Percentiles rank a stretch among this genome's conserved stretches.
phyloP scores from a whole-genome alignment of 345 rosid genomes.

The Citrus medica region DNA sequence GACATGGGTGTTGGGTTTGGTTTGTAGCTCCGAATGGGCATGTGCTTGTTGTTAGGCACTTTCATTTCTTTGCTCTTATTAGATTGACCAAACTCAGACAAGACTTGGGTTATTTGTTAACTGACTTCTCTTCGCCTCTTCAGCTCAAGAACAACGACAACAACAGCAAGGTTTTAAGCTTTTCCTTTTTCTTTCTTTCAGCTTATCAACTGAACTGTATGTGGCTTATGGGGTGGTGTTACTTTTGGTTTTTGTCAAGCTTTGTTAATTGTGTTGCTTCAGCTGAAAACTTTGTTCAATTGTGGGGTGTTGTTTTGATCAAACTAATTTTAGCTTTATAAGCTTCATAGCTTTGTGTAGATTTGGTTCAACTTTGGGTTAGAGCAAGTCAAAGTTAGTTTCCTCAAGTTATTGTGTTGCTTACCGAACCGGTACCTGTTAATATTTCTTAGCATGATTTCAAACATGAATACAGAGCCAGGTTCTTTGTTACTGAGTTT shows the following conservation, averaged over 20 bases:
- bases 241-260: neutral
- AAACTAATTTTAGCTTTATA: neutral
- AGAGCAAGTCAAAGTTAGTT: neutral
- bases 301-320: neutral
- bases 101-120: neutral
- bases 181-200: neutral
- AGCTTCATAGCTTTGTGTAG: slow-evolving; percentile 4
- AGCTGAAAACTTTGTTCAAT: neutral
- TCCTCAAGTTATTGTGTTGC: neutral
- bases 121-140: neutral
- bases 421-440: neutral
- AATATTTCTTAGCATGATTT: neutral
- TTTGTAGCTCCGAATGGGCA: neutral
- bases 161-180: slow-evolving; percentile 1
- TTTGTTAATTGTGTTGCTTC: neutral
- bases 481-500: neutral
- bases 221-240: slow-evolving; percentile 8
- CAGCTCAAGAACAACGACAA: neutral
- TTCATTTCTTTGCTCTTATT: neutral
- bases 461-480: neutral
- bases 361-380: neutral
- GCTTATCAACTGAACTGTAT: neutral
- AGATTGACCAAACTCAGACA: neutral
- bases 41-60: neutral
- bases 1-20: neutral